These are phyloP conservation scores for Ceratobasidium sp. DNA, from an alignment of 1,284 basidiomycete genomes.

Conservation along the genomic window DNA sequence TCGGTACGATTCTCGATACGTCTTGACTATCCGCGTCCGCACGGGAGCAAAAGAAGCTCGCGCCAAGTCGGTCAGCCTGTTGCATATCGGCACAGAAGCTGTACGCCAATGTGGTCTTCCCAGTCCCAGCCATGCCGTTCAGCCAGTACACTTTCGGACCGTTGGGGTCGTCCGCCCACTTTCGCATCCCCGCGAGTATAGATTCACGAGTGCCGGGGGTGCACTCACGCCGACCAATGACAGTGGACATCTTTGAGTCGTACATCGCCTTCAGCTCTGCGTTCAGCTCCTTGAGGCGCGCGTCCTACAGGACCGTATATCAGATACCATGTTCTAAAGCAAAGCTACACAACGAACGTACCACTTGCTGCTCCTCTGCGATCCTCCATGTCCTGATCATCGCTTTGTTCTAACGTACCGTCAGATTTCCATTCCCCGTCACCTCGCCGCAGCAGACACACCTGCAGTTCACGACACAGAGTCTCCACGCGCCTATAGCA, in stretches of 20 bases:
- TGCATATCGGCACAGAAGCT: constrained; percentile 48
- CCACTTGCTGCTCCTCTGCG: neutral
- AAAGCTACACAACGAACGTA: neutral
- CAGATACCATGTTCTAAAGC: too few relatives aligned
- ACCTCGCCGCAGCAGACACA: neutral
- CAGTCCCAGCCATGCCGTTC: constrained; percentile 51
- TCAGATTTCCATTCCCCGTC: neutral
- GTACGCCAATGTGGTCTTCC: constrained; percentile 46
- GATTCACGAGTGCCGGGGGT: constrained; percentile 48
- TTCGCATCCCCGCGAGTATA: constrained; percentile 45
- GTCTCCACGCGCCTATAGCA: neutral
- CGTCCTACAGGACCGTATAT: neutral
- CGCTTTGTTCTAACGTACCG: neutral
- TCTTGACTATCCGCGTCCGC: constrained; percentile 26
- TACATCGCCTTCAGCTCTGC: neutral
- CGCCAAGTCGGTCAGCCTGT: constrained; percentile 50
- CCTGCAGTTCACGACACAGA: neutral
- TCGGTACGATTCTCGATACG: constrained; percentile 31
- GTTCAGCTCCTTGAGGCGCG: neutral
- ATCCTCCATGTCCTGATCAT: neutral
- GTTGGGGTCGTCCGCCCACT: constrained; percentile 38
- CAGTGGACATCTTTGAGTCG: neutral
- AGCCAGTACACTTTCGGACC: constrained; percentile 50
- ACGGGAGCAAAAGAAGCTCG: constrained; percentile 55
- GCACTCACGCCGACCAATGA: constrained; percentile 3